Conservation (phyloP, 1,139 yeast species). For the Wickerhamomyces sp. region DNA sequence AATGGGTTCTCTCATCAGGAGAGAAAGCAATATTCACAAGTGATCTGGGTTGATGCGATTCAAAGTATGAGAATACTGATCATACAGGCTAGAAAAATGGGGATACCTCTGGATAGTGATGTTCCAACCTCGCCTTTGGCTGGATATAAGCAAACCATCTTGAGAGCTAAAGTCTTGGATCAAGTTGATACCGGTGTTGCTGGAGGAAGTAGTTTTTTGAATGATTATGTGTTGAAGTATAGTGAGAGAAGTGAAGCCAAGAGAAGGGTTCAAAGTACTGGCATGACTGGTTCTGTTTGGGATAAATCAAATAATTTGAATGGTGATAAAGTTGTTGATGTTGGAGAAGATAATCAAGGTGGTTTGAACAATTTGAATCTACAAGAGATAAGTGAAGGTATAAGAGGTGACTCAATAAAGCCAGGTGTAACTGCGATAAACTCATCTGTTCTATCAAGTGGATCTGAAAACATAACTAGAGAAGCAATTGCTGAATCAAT, state of each 20-base stretch:
- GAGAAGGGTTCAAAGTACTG: conserved; percentile 51
- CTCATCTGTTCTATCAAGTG: conserved; percentile 10
- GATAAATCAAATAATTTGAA: conserved; percentile 22
- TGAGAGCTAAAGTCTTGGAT: conserved; percentile 54
- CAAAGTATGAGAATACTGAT: conserved; percentile 84
- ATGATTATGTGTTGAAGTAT: conserved; percentile 61
- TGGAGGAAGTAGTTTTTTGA: conserved; percentile 59
- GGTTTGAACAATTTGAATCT: conserved; percentile 13
- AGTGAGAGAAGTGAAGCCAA: conserved; percentile 48
- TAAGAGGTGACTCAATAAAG: conserved; percentile 23
- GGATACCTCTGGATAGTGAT: conserved; percentile 60
- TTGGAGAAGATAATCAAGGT: conserved; percentile 2
- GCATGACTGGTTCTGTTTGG: conserved; percentile 46
- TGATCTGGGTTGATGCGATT: conserved; percentile 92
- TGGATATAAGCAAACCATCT: conserved; percentile 42
- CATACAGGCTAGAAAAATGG: conserved; percentile 61
- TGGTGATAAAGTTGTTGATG: conserved; percentile 3
- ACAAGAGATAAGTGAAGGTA: conserved; percentile 27
- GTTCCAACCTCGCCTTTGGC: conserved; percentile 40
- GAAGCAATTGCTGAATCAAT: conserved; percentile 65
- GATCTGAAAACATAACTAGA: conserved; percentile 23
- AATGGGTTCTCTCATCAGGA: conserved; percentile 82
- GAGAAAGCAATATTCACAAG: conserved; percentile 73
- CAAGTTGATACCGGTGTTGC: conserved; percentile 64
- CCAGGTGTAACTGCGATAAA: conserved; percentile 22